phyloP scores from a whole-genome alignment of 495 filamentous ascomycete species.

The Schizothecium vesticola region DNA sequence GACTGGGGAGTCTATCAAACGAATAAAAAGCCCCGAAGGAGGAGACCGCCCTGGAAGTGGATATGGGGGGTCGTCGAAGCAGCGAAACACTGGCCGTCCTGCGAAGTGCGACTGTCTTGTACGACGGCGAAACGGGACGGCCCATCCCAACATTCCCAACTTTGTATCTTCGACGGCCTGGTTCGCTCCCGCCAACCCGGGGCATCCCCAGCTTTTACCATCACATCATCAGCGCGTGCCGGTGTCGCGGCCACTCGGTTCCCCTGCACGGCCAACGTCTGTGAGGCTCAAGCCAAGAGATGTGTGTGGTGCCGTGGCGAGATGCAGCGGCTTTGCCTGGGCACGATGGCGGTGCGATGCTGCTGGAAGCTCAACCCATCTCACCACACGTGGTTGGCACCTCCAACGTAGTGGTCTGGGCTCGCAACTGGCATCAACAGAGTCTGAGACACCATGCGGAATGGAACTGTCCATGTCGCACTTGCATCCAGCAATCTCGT shows the following conservation, averaged over 20 bases:
- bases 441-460: slow-evolving; percentile 4
- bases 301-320: not conserved
- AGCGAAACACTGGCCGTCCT: not conserved
- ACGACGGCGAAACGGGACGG: slow-evolving; percentile 8
- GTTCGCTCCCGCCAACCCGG: not conserved
- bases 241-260: not conserved
- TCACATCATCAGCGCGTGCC: not conserved
- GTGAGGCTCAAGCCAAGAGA: not conserved
- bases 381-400: slow-evolving; percentile 5
- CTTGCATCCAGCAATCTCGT: not conserved
- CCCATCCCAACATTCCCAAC: not conserved
- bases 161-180: not conserved
- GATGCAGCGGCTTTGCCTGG: too few species aligned
- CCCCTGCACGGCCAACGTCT: not conserved
- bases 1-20: not conserved
- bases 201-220: not conserved
- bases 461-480: not conserved
- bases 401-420: not conserved
- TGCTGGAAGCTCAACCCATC: not conserved
- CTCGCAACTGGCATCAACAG: not conserved
- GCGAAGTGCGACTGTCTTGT: slow-evolving; percentile 1
- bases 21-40: not conserved
- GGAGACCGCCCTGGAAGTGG: not conserved
- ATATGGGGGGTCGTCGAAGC: not conserved
- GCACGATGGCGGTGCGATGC: not conserved